Conservation (phyloP, 164 flowering plant species). For the Vitis cinerea region DNA sequence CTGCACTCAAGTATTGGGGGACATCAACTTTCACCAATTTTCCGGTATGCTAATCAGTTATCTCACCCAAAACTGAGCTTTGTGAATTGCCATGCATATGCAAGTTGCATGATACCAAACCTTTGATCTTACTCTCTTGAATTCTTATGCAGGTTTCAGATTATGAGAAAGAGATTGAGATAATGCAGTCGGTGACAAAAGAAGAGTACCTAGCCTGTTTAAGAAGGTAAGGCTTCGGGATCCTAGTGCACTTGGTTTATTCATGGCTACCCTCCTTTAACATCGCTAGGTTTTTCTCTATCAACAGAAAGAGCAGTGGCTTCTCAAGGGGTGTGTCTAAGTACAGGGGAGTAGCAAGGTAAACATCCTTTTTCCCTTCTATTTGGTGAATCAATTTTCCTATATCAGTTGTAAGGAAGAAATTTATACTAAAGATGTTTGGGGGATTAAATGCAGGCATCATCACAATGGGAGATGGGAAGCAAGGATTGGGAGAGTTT, state of each 20-base stretch:
- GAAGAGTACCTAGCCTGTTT: slow-evolving; percentile 60
- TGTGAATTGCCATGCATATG: background rate
- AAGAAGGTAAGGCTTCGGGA: slow-evolving; percentile 36
- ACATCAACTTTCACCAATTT: slow-evolving; percentile 42
- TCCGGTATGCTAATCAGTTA: slow-evolving; percentile 13
- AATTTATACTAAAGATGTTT: background rate
- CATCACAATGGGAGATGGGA: slow-evolving; percentile 82
- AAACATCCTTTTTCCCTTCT: background rate
- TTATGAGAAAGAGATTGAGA: slow-evolving; percentile 48
- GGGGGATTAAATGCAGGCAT: slow-evolving; percentile 34
- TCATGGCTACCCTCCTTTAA: background rate
- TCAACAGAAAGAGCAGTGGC: slow-evolving; percentile 52
- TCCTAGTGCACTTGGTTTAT: background rate
- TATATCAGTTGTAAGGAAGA: background rate
- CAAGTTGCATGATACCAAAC: background rate
- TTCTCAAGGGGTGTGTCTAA: slow-evolving; percentile 59
- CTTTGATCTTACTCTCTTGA: background rate
- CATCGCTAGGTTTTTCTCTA: background rate
- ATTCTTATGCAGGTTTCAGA: slow-evolving; percentile 33
- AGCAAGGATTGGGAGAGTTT: slow-evolving; percentile 73
- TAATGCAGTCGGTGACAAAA: slow-evolving; percentile 50
- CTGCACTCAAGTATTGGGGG: slow-evolving; percentile 64
- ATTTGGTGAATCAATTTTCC: no score
- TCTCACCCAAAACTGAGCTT: no score
- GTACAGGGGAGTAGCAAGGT: slow-evolving; percentile 62